Base-by-base conservation (phyloP, 495 filamentous ascomycete species). In the Aspergillus ostianus region DNA sequence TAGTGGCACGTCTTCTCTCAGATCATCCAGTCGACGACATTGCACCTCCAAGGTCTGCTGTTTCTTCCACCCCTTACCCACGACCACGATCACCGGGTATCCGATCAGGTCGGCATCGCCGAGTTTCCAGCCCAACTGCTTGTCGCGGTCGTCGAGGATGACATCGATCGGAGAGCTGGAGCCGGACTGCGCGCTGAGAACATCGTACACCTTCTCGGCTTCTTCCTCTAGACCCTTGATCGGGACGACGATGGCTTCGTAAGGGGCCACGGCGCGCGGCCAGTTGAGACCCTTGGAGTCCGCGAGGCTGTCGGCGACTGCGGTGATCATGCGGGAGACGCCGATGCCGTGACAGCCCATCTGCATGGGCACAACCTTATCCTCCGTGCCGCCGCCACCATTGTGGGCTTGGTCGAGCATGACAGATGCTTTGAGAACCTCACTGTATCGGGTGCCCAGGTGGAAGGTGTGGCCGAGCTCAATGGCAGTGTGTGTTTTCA, bases 341-440 rank as follows among this genome's bases (percentile, higher is more conserved):
- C 94, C 94, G 58, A 98, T 97, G 1, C 94, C 94, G 64, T 98
- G 90, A 63, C 95, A 98, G 50, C 94, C 94, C 93, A 98, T 97
- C 55, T 94, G 83, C 72, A 97, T 82, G 0, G 86, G 76, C 0
- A 84, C 80, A 27, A 70, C 71, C 53, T 72, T 54, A 48, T 70
- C 55, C 59, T 67, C 59, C 13, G 63, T 59, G 17, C 15, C 30
- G 21, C 58, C 58, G 13, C 17, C 36, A 19, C 58, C 58, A 10
- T 71, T 62, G 26, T 67, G 49, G 8, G 76, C 56, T 7, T 63
- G 55, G 44, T 75, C 73, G 6, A 75, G 67, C 6, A 76, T 71
- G 9, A 93, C 80, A 4, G 70, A 78, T 2, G 90, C 89, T 23
- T 82, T 71, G 4, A 98, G 78, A 0, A 91, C 87, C 19, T 84